A percentile compares a stretch with the other conserved stretches of the same genome.
phyloP scores from a whole-genome alignment of 768 basidiomycete species.

The Mycena maculata region DNA sequence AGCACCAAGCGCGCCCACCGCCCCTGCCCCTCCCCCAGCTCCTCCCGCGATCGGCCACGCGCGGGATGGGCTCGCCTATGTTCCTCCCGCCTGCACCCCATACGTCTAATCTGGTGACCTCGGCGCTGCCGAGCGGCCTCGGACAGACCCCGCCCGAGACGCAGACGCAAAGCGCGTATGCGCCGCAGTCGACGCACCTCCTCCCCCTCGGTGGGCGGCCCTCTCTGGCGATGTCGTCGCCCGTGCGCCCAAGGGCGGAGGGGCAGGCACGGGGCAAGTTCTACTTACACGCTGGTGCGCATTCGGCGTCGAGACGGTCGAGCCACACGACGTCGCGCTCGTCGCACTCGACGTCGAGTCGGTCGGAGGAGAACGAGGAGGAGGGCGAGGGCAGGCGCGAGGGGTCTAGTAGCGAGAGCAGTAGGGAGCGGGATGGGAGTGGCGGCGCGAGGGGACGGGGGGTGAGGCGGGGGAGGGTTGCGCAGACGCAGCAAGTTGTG shows the following conservation, averaged over 20 bases:
- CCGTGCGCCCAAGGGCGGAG: neutral
- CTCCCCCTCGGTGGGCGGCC: slow-evolving; percentile 31
- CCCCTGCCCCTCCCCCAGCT: slow-evolving; percentile 1
- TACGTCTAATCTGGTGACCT: no score
- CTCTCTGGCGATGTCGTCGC: neutral
- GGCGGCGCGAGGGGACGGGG: slow-evolving; percentile 6
- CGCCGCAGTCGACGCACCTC: slow-evolving; percentile 30
- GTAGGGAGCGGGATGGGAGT: neutral
- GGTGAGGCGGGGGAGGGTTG: no score
- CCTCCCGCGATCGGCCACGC: slow-evolving; percentile 27
- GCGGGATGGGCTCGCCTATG: slow-evolving; percentile 33
- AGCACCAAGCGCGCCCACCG: neutral
- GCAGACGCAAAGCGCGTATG: no score
- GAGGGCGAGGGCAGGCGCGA: neutral
- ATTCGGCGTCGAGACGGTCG: no score
- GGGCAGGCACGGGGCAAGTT: slow-evolving; percentile 6
- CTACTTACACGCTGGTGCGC: slow-evolving; percentile 18
- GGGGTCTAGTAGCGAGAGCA: neutral
- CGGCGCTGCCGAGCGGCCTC: no score
- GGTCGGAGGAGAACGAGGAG: slow-evolving; percentile 2
- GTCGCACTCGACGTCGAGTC: slow-evolving; percentile 14
- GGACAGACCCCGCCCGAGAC: no score
- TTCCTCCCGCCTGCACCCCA: neutral
- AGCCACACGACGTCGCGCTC: no score
- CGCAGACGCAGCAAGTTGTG: neutral